These are phyloP conservation scores for Monilinia fructicola DNA, from an alignment of 2,329 filamentous ascomycete genomes.

Conservation along the genomic window DNA sequence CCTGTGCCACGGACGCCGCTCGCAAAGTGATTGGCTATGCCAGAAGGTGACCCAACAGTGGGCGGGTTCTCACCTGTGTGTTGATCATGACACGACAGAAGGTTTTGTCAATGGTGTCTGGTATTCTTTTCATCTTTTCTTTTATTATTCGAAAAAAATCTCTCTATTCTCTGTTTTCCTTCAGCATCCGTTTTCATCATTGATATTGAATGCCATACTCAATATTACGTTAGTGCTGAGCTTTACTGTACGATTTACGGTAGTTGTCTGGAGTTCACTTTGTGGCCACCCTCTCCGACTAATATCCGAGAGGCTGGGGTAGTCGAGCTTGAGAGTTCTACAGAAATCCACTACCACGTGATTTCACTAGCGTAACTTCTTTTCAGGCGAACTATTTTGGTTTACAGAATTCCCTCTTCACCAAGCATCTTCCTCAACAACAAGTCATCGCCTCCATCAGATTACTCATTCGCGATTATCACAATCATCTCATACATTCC, in stretches of 20 bases:
- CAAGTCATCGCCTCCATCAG: conserved; percentile 33
- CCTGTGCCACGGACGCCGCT: conserved; percentile 31
- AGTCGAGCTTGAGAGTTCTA: conserved; percentile 23
- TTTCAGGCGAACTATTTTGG: conserved; percentile 26
- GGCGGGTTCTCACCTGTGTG: conserved; percentile 26
- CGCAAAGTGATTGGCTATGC: conserved; percentile 28
- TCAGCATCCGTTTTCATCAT: conserved; percentile 12
- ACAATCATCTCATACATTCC: conserved; percentile 24
- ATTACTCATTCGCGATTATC: conserved; percentile 24
- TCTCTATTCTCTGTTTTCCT: conserved; percentile 9
- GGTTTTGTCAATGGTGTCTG: conserved; percentile 26
- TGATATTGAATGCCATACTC: conserved; percentile 11
- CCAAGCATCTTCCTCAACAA: conserved; percentile 19
- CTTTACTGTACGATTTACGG: background rate
- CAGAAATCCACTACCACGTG: conserved; percentile 24
- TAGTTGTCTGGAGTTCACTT: conserved; percentile 20
- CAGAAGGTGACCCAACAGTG: conserved; percentile 22
- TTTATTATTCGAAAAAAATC: background rate
- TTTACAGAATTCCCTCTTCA: conserved; percentile 28
- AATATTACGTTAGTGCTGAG: conserved; percentile 13
- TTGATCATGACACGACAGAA: conserved; percentile 33
- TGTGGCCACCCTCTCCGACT: conserved; percentile 19
- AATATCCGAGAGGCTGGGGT: conserved; percentile 24
- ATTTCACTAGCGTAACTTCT: conserved; percentile 26
- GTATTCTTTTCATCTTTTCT: conserved; percentile 17